phyloP scores from a whole-genome alignment of 306 rosid species.

The Geum urbanum region DNA sequence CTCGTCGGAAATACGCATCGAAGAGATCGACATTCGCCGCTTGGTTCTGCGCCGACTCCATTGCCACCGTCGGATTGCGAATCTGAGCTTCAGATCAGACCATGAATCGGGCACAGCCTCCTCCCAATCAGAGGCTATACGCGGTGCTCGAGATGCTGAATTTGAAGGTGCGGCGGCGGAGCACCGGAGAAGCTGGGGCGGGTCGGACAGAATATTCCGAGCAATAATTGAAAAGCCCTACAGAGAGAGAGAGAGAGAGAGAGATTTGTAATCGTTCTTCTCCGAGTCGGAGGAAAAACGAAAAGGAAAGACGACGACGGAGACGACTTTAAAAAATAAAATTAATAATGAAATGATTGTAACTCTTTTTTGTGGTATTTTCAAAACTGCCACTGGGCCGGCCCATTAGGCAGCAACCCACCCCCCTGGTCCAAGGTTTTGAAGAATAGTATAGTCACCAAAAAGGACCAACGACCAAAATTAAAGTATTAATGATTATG shows the following conservation, averaged over 20 bases:
- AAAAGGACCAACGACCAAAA: too few species aligned
- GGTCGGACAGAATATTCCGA: slow-evolving; percentile 1
- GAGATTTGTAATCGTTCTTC: neutral
- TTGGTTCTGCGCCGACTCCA: slow-evolving; percentile 64
- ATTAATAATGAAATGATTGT: neutral
- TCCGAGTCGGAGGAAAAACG: slow-evolving; percentile 12
- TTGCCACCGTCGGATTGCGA: slow-evolving; percentile 49
- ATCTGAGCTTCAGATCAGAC: slow-evolving; percentile 44
- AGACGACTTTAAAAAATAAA: neutral
- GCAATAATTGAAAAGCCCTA: slow-evolving; percentile 26
- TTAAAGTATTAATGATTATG: too few species aligned
- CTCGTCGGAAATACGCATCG: slow-evolving; percentile 87
- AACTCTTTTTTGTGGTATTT: neutral
- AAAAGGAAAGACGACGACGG: neutral
- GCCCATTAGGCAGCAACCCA: slow-evolving; percentile 10
- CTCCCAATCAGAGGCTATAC: neutral
- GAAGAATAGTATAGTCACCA: neutral
- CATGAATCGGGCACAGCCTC: slow-evolving; percentile 17
- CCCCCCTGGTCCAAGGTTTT: neutral
- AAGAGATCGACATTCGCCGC: slow-evolving; percentile 88
- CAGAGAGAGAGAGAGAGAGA: neutral
- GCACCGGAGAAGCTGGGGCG: slow-evolving; percentile 13
- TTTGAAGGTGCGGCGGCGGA: neutral
- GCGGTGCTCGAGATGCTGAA: neutral
- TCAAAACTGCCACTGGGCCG: slow-evolving; percentile 20